Conservation (phyloP, 176 grass and related monocot genomes). For the Carex cristatella region DNA sequence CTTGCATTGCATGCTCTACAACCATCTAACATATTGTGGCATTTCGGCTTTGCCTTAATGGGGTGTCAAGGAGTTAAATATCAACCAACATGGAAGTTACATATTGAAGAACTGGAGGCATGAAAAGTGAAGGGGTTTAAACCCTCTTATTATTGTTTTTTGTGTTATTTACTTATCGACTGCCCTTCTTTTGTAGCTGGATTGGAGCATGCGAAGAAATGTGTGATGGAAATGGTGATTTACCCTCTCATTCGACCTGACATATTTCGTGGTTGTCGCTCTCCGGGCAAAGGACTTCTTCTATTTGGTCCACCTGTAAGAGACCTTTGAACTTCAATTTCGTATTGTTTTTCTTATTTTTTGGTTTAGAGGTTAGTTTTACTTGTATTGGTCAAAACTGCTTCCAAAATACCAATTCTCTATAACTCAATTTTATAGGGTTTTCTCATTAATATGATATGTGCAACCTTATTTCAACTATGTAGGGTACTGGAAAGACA, state of each 20-base stretch:
- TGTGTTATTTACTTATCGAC: slow-evolving; percentile 29
- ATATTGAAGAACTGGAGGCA: too few species aligned
- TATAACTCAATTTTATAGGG: background rate
- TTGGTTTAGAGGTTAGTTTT: background rate
- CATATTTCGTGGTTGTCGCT: slow-evolving; percentile 87
- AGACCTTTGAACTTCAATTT: slow-evolving; percentile 13
- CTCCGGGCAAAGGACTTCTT: slow-evolving; percentile 90
- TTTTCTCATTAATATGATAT: background rate
- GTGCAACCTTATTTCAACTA: slow-evolving; percentile 18
- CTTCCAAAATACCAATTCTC: background rate
- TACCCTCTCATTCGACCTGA: slow-evolving; percentile 89
- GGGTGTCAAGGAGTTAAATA: background rate
- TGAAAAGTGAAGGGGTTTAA: background rate
- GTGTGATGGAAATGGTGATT: slow-evolving; percentile 98
- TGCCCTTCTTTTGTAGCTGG: slow-evolving; percentile 53
- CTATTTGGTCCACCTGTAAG: slow-evolving; percentile 95
- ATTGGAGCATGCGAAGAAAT: slow-evolving; percentile 95
- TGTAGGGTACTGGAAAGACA: slow-evolving; percentile 90
- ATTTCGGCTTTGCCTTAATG: background rate
- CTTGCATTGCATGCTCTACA: background rate
- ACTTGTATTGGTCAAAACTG: background rate
- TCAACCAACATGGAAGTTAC: background rate
- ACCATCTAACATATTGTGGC: background rate
- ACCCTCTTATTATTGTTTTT: background rate
- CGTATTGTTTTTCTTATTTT: background rate